phyloP scores from a whole-genome alignment of 306 rosid species.

The Castanea sativa region DNA sequence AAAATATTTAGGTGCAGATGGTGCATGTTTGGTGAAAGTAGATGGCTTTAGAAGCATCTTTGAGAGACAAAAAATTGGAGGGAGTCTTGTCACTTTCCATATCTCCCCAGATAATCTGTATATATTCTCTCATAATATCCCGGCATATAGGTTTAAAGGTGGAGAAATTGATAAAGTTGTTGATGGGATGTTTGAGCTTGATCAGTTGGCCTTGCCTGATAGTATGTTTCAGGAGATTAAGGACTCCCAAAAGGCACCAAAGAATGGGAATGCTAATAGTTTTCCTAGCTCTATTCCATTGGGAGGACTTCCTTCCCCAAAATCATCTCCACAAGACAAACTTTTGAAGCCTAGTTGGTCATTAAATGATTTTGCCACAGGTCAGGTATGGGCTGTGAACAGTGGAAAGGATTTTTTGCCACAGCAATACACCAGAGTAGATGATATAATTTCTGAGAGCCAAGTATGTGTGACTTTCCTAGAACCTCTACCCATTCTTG shows the following conservation, averaged over 20 bases:
- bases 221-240: neutral
- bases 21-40: constrained; percentile 16
- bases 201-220: constrained; percentile 11
- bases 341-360: constrained; percentile 6
- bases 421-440: constrained; percentile 1
- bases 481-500: constrained; percentile 2
- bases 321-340: neutral
- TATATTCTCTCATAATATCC: constrained; percentile 26
- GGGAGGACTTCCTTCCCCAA: neutral
- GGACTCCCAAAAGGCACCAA: neutral
- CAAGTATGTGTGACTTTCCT: constrained; percentile 10
- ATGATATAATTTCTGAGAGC: constrained; percentile 1
- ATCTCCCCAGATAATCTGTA: constrained; percentile 8
- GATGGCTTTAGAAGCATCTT: constrained; percentile 11
- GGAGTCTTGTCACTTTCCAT: constrained; percentile 6
- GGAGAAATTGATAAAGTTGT: constrained; percentile 14
- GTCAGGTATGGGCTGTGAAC: constrained; percentile 19
- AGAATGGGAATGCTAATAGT: neutral
- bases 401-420: constrained; percentile 12
- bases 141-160: constrained; percentile 13
- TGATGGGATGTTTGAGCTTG: constrained; percentile 22
- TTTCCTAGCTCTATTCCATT: neutral
- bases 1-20: constrained; percentile 13
- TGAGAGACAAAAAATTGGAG: constrained; percentile 13
- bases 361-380: constrained; percentile 1